phyloP scores from a whole-genome alignment of 768 basidiomycete genomes.

The Suillus sp. region DNA sequence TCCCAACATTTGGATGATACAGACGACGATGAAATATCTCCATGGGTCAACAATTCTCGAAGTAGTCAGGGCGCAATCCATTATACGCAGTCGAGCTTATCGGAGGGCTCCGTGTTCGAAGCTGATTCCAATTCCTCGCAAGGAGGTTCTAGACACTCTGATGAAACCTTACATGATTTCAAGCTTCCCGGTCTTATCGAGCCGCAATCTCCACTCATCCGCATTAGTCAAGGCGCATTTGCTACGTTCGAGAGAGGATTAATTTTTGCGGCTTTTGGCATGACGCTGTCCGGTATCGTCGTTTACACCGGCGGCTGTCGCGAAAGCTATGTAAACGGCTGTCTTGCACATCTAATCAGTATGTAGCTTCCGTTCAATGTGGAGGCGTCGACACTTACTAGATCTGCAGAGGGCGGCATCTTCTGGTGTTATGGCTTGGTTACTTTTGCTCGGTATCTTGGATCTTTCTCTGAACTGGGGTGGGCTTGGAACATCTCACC shows the following conservation, averaged over 20 bases:
- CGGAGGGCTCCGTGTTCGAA: conserved; percentile 57
- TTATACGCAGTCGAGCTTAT: conserved; percentile 47
- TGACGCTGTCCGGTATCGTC: conserved; percentile 69
- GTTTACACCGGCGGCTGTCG: conserved; percentile 89
- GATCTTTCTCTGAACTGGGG: conserved; percentile 80
- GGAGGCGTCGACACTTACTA: conserved; percentile 1
- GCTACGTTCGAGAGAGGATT: conserved; percentile 61
- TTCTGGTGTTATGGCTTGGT: conserved; percentile 92
- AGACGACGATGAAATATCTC: conserved; percentile 44
- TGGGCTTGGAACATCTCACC: conserved; percentile 94
- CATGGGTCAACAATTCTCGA: conserved; percentile 51
- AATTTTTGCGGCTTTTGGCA: conserved; percentile 70
- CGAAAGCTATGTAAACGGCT: conserved; percentile 74
- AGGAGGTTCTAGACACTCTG: conserved; percentile 48
- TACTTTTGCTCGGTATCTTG: conserved; percentile 93
- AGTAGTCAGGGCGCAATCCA: conserved; percentile 19
- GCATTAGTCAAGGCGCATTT: conserved; percentile 51
- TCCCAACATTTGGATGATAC: conserved; percentile 25
- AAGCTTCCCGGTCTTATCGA: conserved; percentile 22
- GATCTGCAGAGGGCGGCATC: conserved; percentile 73
- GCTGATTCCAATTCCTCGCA: conserved; percentile 46
- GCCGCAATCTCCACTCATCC: conserved; percentile 33
- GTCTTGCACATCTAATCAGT: conserved; percentile 92
- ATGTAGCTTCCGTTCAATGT: conserved; percentile 28
- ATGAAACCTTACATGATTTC: conserved; percentile 56